These are phyloP conservation scores for Mortierella sp. DNA, from an alignment of 371 early-diverging fungal genomes.

Conservation along the genomic window DNA sequence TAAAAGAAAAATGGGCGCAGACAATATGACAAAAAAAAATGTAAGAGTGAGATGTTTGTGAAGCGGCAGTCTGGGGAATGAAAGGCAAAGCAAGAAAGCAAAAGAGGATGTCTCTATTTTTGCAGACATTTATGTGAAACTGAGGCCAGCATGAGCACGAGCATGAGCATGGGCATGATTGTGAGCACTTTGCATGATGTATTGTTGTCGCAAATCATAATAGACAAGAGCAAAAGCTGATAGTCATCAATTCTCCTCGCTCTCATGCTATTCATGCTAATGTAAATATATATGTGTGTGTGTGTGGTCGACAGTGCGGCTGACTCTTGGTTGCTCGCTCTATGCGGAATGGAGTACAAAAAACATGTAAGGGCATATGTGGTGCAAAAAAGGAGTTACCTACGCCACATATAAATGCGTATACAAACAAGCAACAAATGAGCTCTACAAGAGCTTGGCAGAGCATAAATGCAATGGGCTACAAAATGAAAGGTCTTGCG, in stretches of 20 bases:
- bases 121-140: neutral
- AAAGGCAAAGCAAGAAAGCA: neutral
- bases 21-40: neutral
- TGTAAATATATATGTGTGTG: neutral
- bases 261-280: conserved; percentile 8
- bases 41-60: neutral
- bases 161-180: neutral
- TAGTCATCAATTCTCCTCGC: neutral
- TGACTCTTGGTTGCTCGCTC: conserved; percentile 1
- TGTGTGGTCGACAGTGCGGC: neutral
- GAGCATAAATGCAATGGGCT: neutral
- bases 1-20: neutral
- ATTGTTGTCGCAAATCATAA: too few species aligned
- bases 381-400: neutral
- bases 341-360: neutral
- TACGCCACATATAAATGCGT: neutral
- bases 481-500: neutral
- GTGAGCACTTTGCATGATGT: too few species aligned
- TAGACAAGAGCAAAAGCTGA: neutral
- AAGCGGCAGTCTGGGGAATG: neutral
- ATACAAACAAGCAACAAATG: neutral
- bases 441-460: neutral
- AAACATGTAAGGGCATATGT: neutral
- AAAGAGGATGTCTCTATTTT: conserved; percentile 4
- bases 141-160: neutral